Conservation (phyloP, 805 yeast genomes). For the Yamadazyma nakazawae region DNA sequence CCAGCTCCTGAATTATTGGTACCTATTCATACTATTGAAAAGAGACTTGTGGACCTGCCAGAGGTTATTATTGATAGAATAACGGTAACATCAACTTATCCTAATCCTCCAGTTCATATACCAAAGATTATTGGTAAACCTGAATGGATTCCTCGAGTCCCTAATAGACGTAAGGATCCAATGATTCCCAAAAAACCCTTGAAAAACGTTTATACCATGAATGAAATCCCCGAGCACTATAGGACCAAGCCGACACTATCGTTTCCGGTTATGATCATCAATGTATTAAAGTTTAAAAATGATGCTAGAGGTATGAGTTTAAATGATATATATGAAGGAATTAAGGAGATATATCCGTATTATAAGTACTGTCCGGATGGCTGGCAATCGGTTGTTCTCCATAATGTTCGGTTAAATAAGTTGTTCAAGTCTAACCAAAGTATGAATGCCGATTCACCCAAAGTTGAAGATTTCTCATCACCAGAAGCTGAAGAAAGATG, state of each 20-base stretch:
- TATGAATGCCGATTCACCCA: background rate
- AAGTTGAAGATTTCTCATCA: background rate
- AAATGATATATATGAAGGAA: conserved; percentile 76
- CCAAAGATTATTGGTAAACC: conserved; percentile 29
- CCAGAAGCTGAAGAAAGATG: conserved; percentile 60
- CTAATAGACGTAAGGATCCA: conserved; percentile 25
- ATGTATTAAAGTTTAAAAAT: conserved; percentile 67
- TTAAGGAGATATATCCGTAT: conserved; percentile 85
- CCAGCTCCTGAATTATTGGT: conserved; percentile 30
- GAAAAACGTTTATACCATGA: conserved; percentile 66
- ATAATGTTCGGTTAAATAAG: conserved; percentile 81
- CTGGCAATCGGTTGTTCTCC: conserved; percentile 94
- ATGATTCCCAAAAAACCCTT: conserved; percentile 42
- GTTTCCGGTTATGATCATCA: conserved; percentile 75
- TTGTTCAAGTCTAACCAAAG: conserved; percentile 47
- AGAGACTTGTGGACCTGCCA: conserved; percentile 2
- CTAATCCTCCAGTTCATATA: conserved; percentile 24
- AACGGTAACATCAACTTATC: conserved; percentile 4
- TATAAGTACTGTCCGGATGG: conserved; percentile 94
- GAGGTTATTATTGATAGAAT: conserved; percentile 8
- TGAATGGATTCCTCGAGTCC: conserved; percentile 29
- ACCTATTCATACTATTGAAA: conserved; percentile 11
- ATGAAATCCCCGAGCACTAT: conserved; percentile 86
- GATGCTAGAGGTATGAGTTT: conserved; percentile 64
- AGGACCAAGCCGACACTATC: conserved; percentile 81